phyloP scores from a whole-genome alignment of 2,329 filamentous ascomycete species.

The Hymenoscyphus repandus region DNA sequence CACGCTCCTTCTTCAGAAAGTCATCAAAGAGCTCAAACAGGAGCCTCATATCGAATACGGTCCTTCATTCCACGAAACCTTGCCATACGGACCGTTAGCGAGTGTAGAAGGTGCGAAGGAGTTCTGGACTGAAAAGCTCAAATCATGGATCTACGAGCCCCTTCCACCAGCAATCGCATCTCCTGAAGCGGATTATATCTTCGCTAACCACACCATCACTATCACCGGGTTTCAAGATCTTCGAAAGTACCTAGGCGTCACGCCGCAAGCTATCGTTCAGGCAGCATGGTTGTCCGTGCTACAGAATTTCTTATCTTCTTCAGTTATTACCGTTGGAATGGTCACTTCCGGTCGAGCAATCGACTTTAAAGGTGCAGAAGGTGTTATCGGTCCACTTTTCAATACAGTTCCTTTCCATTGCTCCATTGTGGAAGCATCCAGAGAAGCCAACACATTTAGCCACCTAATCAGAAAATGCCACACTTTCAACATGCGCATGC shows the following conservation, averaged over 20 bases:
- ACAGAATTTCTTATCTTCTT: conserved; percentile 43
- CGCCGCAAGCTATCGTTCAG: conserved; percentile 74
- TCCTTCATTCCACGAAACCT: conserved; percentile 59
- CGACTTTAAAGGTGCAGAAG: conserved; percentile 58
- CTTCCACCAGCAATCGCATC: conserved; percentile 8
- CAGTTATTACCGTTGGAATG: conserved; percentile 52
- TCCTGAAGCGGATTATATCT: conserved; percentile 15
- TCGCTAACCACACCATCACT: conserved; percentile 27
- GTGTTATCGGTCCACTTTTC: conserved; percentile 76
- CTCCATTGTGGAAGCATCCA: conserved; percentile 27
- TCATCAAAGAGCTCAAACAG: conserved; percentile 48
- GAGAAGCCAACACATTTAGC: conserved; percentile 47
- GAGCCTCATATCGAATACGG: conserved; percentile 28
- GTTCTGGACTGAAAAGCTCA: conserved; percentile 57
- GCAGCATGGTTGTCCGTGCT: conserved; percentile 67
- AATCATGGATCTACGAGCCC: conserved; percentile 17
- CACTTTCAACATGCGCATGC: conserved; percentile 58
- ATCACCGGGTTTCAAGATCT: conserved; percentile 44
- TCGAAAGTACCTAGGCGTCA: conserved; percentile 60
- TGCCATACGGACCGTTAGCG: conserved; percentile 65
- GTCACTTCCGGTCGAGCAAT: conserved; percentile 75
- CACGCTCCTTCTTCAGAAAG: conserved; percentile 55
- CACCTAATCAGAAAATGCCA: conserved; percentile 62
- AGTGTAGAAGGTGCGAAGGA: conserved; percentile 39
- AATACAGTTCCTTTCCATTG: conserved; percentile 77